Evolutionary conservation across 2,329 filamentous ascomycete species (phyloP).

Genomic region (Fusarium torreyae): DNA sequence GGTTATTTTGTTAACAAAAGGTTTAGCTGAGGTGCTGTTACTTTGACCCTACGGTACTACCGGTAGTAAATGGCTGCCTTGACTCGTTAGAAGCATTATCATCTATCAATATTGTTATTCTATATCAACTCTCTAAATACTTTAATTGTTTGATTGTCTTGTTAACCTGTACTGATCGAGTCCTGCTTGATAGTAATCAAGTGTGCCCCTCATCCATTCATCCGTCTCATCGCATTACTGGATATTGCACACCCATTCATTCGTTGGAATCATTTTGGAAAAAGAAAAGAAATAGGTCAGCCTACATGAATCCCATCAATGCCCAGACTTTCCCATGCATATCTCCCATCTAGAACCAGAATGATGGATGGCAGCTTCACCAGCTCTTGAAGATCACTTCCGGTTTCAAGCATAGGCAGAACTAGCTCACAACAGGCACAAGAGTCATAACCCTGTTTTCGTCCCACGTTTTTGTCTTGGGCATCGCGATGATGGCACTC

Average conservation of each 20-base stretch:
- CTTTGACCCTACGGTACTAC: no score
- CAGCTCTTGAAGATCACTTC: conserved; percentile 36
- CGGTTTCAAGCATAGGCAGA: conserved; percentile 11
- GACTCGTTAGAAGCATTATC: neutral
- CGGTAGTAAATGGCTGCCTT: neutral
- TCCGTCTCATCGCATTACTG: neutral
- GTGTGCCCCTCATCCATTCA: neutral
- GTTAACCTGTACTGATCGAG: no score
- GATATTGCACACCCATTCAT: conserved; percentile 2
- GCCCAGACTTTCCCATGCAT: conserved; percentile 23
- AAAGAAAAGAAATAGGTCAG: conserved; percentile 23
- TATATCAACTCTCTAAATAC: neutral
- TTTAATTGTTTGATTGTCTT: neutral
- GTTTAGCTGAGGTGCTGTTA: neutral
- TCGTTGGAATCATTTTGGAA: conserved; percentile 14
- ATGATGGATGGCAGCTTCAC: conserved; percentile 18
- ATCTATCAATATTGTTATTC: neutral
- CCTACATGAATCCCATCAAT: conserved; percentile 8
- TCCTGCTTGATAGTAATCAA: no score
- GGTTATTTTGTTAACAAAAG: conserved; percentile 18
- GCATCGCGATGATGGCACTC: conserved; percentile 4
- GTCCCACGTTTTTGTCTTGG: conserved; percentile 10
- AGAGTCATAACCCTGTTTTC: conserved; percentile 11
- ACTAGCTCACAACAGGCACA: neutral
- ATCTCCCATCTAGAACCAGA: conserved; percentile 9